These are phyloP conservation scores for Boletellus deceptivus DNA, from an alignment of 1,284 basidiomycete genomes.

Conservation along the genomic window DNA sequence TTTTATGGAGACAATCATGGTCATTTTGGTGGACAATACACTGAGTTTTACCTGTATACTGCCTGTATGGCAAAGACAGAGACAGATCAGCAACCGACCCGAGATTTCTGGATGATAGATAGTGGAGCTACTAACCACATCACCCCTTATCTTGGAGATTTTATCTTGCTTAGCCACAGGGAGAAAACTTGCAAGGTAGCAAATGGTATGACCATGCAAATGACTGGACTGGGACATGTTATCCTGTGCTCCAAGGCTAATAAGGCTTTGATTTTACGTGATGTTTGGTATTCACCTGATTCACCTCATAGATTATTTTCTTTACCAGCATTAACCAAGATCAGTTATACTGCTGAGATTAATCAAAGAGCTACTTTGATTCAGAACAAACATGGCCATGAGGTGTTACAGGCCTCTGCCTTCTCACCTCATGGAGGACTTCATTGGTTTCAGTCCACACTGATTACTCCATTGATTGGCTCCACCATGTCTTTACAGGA, in stretches of 20 bases:
- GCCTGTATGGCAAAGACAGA: neutral
- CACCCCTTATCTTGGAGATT: neutral
- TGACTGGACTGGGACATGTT: neutral
- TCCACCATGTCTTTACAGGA: neutral
- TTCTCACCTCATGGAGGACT: neutral
- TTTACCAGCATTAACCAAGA: neutral
- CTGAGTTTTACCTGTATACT: neutral
- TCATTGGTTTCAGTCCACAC: neutral
- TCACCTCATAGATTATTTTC: neutral
- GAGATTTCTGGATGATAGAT: neutral
- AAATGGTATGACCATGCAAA: neutral
- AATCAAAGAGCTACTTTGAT: neutral
- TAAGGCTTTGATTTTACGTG: neutral
- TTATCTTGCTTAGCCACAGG: neutral
- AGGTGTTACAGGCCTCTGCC: neutral
- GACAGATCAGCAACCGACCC: neutral
- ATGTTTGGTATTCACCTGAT: neutral
- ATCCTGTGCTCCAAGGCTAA: neutral
- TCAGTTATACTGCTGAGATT: neutral
- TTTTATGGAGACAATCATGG: neutral
- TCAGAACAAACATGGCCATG: neutral
- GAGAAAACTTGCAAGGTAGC: neutral
- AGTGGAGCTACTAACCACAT: neutral
- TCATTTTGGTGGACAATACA: neutral
- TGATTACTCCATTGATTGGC: neutral